Percentiles rank a stretch among this genome's conserved stretches.
Evolutionary conservation across 495 filamentous ascomycete genomes (phyloP).

Genomic region (Lichina pygmaea): DNA sequence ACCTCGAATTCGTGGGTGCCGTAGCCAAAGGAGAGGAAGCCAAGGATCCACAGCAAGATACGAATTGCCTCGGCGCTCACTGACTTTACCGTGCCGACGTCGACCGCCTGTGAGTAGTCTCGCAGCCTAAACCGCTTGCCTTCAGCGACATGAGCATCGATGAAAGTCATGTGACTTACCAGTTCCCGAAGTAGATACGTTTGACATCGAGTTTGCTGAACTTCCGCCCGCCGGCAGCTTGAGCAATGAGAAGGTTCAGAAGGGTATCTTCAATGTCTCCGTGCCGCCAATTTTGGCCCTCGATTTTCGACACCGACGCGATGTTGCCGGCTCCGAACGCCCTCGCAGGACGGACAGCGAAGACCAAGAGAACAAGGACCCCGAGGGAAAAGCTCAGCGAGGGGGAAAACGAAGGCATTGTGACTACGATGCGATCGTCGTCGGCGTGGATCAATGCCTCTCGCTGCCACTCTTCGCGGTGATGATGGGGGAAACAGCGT

Average conservation of each 20-base stretch:
- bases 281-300: conserved; percentile 81
- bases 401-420: not conserved
- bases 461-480: not conserved
- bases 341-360: conserved; percentile 32
- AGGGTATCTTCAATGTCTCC: conserved; percentile 87
- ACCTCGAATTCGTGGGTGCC: conserved; percentile 85
- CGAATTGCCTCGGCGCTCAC: conserved; percentile 76
- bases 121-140: not conserved
- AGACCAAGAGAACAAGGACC: conserved; percentile 26
- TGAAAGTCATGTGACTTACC: conserved; percentile 26
- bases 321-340: conserved; percentile 84
- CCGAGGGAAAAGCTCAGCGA: conserved; percentile 11
- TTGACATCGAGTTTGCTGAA: conserved; percentile 73
- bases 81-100: conserved; percentile 68
- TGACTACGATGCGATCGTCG: not conserved
- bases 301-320: conserved; percentile 41
- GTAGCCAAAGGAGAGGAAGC: conserved; percentile 46
- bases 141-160: not conserved
- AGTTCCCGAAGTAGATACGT: conserved; percentile 69
- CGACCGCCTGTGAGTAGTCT: conserved; percentile 36
- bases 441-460: not conserved
- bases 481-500: not conserved
- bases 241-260: conserved; percentile 47
- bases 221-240: conserved; percentile 51
- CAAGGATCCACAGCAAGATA: conserved; percentile 41